A percentile compares a stretch with the other conserved stretches of the same genome.
Conservation (phyloP, 805 yeast genomes). For the Zygoascus biomembranicola region DNA sequence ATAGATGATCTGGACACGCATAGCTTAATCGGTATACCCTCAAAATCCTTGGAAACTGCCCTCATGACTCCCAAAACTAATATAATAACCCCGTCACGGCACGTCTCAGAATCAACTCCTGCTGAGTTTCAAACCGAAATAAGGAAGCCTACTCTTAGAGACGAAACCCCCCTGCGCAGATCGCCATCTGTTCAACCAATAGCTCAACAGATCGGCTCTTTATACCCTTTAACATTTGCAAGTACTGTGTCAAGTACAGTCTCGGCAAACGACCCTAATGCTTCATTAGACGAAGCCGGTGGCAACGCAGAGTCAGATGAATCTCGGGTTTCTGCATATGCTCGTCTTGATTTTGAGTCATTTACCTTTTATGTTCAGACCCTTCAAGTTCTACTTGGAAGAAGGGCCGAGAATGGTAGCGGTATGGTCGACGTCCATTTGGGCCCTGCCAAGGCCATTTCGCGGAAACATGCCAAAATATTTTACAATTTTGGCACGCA, state of each 20-base stretch:
- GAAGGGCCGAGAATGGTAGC: slow-evolving; percentile 65
- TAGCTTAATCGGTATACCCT: background rate
- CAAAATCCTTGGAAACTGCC: background rate
- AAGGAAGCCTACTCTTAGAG: slow-evolving; percentile 2
- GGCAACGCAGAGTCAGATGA: slow-evolving; percentile 13
- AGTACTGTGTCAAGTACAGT: slow-evolving; percentile 4
- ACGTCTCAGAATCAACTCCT: background rate
- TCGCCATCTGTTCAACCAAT: background rate
- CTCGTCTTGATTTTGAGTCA: slow-evolving; percentile 73
- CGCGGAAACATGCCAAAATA: slow-evolving; percentile 90
- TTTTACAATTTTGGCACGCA: slow-evolving; percentile 96
- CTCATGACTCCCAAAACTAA: slow-evolving; percentile 2
- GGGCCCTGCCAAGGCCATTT: slow-evolving; percentile 86
- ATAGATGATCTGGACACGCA: background rate
- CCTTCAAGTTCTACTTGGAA: slow-evolving; percentile 85
- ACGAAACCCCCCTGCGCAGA: background rate
- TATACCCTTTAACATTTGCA: slow-evolving; percentile 19
- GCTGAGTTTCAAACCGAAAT: slow-evolving; percentile 3
- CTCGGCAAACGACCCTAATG: background rate
- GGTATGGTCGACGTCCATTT: slow-evolving; percentile 71
- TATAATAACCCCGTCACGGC: background rate
- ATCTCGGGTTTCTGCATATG: slow-evolving; percentile 35
- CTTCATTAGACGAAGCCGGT: background rate
- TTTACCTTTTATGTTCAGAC: slow-evolving; percentile 96
- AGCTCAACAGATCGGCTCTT: slow-evolving; percentile 4